A percentile compares a stretch with the other conserved stretches of the same genome.
Evolutionary conservation across 192 early-diverging fungal species (phyloP).

Genomic region (Coemansia sp.): DNA sequence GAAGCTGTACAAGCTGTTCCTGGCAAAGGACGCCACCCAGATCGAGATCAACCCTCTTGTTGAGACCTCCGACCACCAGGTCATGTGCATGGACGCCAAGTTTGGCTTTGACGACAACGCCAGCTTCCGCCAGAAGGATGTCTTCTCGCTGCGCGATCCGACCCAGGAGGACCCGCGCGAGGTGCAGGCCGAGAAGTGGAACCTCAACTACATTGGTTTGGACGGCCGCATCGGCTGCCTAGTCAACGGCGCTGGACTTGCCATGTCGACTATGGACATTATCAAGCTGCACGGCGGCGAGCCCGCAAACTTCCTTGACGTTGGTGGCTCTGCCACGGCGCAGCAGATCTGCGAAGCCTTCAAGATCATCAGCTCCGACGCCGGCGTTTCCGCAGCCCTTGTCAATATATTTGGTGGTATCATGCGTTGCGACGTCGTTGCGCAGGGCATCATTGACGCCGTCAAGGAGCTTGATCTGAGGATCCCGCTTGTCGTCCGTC

Average conservation of each 20-base stretch:
- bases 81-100: constrained; percentile 99
- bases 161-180: constrained; percentile 98
- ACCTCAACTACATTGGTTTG: constrained; percentile 99
- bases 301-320: constrained; percentile 99
- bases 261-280: constrained; percentile 99
- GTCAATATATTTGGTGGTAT: constrained; percentile 99
- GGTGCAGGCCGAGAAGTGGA: constrained; percentile 92
- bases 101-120: constrained; percentile 99
- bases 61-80: constrained; percentile 84
- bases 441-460: constrained; percentile 95
- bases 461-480: constrained; percentile 86
- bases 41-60: constrained; percentile 99
- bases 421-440: constrained; percentile 99
- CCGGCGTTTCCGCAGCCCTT: constrained; percentile 93
- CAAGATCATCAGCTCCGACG: constrained; percentile 98
- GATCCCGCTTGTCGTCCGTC: constrained; percentile 95
- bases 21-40: constrained; percentile 95
- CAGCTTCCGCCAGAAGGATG: constrained; percentile 92
- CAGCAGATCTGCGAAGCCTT: constrained; percentile 98
- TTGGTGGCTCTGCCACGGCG: constrained; percentile 93
- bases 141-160: constrained; percentile 84
- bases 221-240: constrained; percentile 98
- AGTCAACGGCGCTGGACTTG: constrained; percentile 97
- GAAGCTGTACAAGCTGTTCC: constrained; percentile 94
- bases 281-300: constrained; percentile 98